A percentile compares a stretch with the other conserved stretches of the same genome.
phyloP scores from a whole-genome alignment of 441 rosid species.

The Erodium trifolium region DNA sequence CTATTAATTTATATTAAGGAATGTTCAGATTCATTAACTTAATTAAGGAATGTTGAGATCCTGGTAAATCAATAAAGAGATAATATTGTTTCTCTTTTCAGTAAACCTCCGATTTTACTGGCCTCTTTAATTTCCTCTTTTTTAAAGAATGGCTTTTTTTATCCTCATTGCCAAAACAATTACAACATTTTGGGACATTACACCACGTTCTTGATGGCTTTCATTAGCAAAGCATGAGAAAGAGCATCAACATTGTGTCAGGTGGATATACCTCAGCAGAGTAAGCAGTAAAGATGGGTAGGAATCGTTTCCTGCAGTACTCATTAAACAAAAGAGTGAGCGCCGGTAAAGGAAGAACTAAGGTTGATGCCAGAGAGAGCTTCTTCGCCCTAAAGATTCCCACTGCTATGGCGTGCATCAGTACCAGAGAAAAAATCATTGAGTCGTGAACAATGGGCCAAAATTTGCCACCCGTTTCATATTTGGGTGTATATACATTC shows the following conservation, averaged over 20 bases:
- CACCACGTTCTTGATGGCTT: not conserved
- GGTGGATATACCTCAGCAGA: slow-evolving; percentile 63
- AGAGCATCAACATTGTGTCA: not conserved
- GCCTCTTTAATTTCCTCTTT: too few relatives aligned
- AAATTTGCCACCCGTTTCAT: slow-evolving; percentile 83
- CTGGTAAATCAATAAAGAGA: too few relatives aligned
- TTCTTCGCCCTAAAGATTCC: slow-evolving; percentile 77
- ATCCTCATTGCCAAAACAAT: not conserved
- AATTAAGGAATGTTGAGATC: too few relatives aligned
- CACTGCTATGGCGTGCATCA: slow-evolving; percentile 85
- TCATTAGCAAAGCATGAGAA: not conserved
- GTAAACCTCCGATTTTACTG: too few relatives aligned
- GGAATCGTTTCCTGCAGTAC: slow-evolving; percentile 92
- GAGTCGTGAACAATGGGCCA: slow-evolving; percentile 95
- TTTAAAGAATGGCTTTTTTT: too few relatives aligned
- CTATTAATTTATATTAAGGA: too few relatives aligned
- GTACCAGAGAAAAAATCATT: slow-evolving; percentile 77
- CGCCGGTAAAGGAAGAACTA: slow-evolving; percentile 65
- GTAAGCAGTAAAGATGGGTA: slow-evolving; percentile 64
- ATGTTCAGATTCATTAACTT: too few relatives aligned
- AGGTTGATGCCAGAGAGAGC: slow-evolving; percentile 60
- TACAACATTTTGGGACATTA: not conserved
- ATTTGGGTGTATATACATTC: slow-evolving; percentile 73
- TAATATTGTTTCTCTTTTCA: too few relatives aligned
- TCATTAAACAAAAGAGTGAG: slow-evolving; percentile 86